A percentile compares a stretch with the other conserved stretches of the same genome.
Evolutionary conservation across 495 filamentous ascomycete species (phyloP).

Genomic region (Corynascus novoguineensis): DNA sequence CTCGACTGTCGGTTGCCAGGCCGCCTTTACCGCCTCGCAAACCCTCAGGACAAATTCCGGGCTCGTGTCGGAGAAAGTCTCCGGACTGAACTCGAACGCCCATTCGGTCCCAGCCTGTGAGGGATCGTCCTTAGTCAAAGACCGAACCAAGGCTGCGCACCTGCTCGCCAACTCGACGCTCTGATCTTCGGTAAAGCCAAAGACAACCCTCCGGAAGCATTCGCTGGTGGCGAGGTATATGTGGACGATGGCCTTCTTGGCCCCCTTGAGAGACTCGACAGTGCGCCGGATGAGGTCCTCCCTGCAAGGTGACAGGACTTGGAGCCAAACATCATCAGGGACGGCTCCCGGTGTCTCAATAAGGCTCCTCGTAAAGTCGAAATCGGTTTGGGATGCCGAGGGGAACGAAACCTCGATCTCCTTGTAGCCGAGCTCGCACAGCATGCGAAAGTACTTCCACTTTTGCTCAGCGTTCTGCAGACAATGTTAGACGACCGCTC

Average conservation of each 20-base stretch:
- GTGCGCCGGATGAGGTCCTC: conserved; percentile 88
- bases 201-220: conserved; percentile 86
- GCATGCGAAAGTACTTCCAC: conserved; percentile 90
- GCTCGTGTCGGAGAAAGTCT: conserved; percentile 90
- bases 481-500: conserved; percentile 22
- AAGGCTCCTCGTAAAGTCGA: conserved; percentile 86
- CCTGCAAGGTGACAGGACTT: conserved; percentile 89
- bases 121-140: conserved; percentile 93
- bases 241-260: conserved; percentile 95
- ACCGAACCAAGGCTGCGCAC: conserved; percentile 80
- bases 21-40: conserved; percentile 93
- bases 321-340: conserved; percentile 91
- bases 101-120: conserved; percentile 70
- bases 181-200: conserved; percentile 78
- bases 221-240: conserved; percentile 93
- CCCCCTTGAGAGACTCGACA: conserved; percentile 80
- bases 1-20: conserved; percentile 78
- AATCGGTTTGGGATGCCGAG: conserved; percentile 88
- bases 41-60: conserved; percentile 77
- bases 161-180: conserved; percentile 76
- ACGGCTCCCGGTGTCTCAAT: conserved; percentile 81
- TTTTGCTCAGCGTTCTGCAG: conserved; percentile 85
- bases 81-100: conserved; percentile 93
- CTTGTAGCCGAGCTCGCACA: conserved; percentile 90
- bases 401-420: conserved; percentile 98